Evolutionary conservation across 2,329 filamentous ascomycete species (phyloP), one percentile per base, ranked within the genome.

Genomic region (Fusarium illudens): DNA sequence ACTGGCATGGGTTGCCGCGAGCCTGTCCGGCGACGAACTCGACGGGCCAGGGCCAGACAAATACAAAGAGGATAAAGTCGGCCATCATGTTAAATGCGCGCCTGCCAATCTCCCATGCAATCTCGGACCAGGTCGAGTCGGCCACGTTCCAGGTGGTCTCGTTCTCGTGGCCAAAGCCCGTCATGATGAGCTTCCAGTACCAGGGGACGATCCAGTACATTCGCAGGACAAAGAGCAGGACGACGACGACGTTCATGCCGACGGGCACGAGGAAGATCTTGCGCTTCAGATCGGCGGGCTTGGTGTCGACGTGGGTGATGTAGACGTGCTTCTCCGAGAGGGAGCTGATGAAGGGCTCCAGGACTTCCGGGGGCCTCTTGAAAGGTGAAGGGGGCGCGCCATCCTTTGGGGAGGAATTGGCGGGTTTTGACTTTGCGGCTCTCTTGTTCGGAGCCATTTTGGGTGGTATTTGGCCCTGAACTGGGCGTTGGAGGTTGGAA

Each of bases 181-280:
- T 87, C 61, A 86, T 80, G 27, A 92, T 53, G 54, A 96, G 84
- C 51, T 83, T 81, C 72, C 87, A 86, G 83, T 98, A 98, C 77
- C 87, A 90, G 1, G 92, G 92, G 12, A 87, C 70, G 70, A 93
- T 90, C 77, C 84, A 81, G 77, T 87, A 92, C 64, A 90, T 81
- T 67, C 94, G 90, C 82, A 89, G 89, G 61, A 84, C 71, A 71
- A 97, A 88, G 30, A 92, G 79, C 3, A 84, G 74, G 9, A 84
- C 81, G 60, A 97, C 89, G 70, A 82, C 79, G 32, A 91, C 60
- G 79, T 97, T 97, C 80, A 97, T 88, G 17, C 89, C 78, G 17
- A 93, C 84, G 15, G 94, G 93, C 1, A 97, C 89, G 49, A 89
- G 73, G 79, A 97, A 97, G 73, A 96, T 91, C 74, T 92, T 91